Percentiles rank a stretch among this genome's conserved stretches.
phyloP scores from a whole-genome alignment of 495 filamentous ascomycete genomes.

The Aspergillus ellipticus region DNA sequence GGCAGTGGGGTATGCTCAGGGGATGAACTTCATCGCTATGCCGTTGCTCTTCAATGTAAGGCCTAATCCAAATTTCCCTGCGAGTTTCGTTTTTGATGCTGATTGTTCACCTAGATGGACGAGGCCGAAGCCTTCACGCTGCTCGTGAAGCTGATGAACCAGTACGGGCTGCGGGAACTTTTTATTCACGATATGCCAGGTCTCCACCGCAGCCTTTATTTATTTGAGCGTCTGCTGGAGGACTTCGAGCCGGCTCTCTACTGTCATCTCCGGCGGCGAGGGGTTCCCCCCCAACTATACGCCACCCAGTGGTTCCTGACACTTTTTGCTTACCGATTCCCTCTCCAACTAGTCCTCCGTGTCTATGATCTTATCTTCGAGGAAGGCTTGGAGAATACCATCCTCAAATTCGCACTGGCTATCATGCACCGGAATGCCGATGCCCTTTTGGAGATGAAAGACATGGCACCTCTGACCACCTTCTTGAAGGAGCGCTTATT shows the following conservation, averaged over 20 bases:
- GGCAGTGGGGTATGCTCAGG: slow-evolving; percentile 92
- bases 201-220: slow-evolving; percentile 86
- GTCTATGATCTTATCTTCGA: slow-evolving; percentile 96
- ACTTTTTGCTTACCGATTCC: slow-evolving; percentile 98
- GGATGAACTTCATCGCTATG: slow-evolving; percentile 98
- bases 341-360: slow-evolving; percentile 89
- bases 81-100: not conserved
- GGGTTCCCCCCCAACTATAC: slow-evolving; percentile 87
- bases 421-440: slow-evolving; percentile 91
- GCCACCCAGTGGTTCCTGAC: slow-evolving; percentile 99
- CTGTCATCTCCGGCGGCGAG: slow-evolving; percentile 86
- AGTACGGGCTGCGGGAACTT: slow-evolving; percentile 88
- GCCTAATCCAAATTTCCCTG: not conserved
- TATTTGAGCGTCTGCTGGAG: slow-evolving; percentile 92
- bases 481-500: slow-evolving; percentile 94
- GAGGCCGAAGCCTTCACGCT: slow-evolving; percentile 96
- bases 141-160: slow-evolving; percentile 91
- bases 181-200: slow-evolving; percentile 97
- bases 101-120: slow-evolving; percentile 64
- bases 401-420: slow-evolving; percentile 89
- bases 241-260: slow-evolving; percentile 92
- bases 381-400: slow-evolving; percentile 84
- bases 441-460: slow-evolving; percentile 76
- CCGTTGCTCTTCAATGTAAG: slow-evolving; percentile 93
- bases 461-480: slow-evolving; percentile 80